Evolutionary conservation across 2,329 filamentous ascomycete genomes (phyloP).

Genomic region (Nothophaeocryptopus gaeumannii): DNA sequence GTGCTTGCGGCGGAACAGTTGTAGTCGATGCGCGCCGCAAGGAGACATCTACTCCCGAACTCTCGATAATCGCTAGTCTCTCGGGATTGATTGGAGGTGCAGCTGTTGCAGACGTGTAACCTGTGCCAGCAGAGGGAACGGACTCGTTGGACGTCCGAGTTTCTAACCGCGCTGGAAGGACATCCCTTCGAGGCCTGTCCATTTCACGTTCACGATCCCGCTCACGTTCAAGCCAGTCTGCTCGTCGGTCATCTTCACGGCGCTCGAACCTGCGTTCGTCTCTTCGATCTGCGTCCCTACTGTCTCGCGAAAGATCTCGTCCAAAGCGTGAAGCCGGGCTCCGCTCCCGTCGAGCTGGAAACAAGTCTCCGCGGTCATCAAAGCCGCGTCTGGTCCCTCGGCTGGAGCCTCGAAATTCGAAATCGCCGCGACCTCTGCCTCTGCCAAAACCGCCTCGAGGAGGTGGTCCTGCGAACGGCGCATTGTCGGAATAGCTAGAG

Average conservation of each 20-base stretch:
- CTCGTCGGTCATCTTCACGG: conserved; percentile 42
- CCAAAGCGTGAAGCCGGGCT: conserved; percentile 54
- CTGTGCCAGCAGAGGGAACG: conserved; percentile 17
- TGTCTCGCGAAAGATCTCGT: conserved; percentile 42
- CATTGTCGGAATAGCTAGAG: conserved; percentile 66
- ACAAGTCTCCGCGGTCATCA: conserved; percentile 54
- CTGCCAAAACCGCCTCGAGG: conserved; percentile 38
- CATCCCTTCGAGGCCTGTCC: conserved; percentile 33
- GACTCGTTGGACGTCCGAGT: conserved; percentile 28
- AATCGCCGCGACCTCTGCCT: conserved; percentile 50
- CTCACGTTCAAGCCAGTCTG: conserved; percentile 39
- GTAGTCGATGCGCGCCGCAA: conserved; percentile 25
- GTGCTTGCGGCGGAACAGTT: conserved; percentile 10
- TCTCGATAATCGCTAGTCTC: conserved; percentile 33
- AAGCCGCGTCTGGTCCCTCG: conserved; percentile 48
- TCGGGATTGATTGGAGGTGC: conserved; percentile 33
- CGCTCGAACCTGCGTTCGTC: conserved; percentile 46
- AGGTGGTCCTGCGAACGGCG: conserved; percentile 53
- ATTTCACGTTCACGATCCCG: conserved; percentile 42
- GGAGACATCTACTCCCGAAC: conserved; percentile 29
- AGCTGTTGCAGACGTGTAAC: conserved; percentile 18
- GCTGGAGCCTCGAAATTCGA: conserved; percentile 46
- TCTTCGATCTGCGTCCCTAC: conserved; percentile 39
- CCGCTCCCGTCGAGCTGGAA: conserved; percentile 47
- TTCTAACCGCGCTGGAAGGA: conserved; percentile 30